Base-by-base conservation (phyloP, 768 basidiomycete species). In the Cystofilobasidium bisporidii region DNA sequence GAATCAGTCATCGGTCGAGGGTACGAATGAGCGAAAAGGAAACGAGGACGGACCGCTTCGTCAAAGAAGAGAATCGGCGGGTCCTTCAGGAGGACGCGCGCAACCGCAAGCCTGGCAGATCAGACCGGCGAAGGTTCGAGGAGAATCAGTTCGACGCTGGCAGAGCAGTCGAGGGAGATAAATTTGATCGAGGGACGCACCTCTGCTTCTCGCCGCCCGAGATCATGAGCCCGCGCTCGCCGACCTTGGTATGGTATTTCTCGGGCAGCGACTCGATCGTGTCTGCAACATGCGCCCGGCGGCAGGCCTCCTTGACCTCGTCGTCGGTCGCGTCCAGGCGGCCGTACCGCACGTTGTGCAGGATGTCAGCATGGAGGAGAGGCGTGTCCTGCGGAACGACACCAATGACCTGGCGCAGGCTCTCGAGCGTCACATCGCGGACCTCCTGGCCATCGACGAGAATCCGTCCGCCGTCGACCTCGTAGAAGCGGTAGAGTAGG, bases 121-220 rank as follows among this genome's bases (percentile, higher is more conserved):
- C 2, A 43, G 14, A 22, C 10, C 4, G 43, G 5, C 9, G 28
- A 3, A 14, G 40, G 1, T 17, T 45, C 20, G 55, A n/a, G 28
- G 8, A 43, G 14, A 17, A 43, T 43, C 18, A 33, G 18, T 14
- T 22, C 20, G 15, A 38, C 15, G 53, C 18, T 9, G 18, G 50
- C 38, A 24, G 28, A 22, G 26, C 11, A 50, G 12, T 22, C 38
- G 15, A 57, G 43, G 43, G n/a, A n/a, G n/a, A n/a, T n/a, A n/a
- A n/a, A n/a, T n/a, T n/a, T n/a, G n/a, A n/a, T n/a, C n/a, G n/a
- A n/a, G n/a, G n/a, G n/a, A n/a, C 61, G 24, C 6, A 68, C 67
- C 96, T 79, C 80, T 99, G 96, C 78, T 99, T 99, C 82, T 99
- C 96, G 1, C 96, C 96, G 0, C 96, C 96, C 43, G 90, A 93